Conservation (phyloP, 75 land plant genomes). For the Sequoiadendron giganteum region DNA sequence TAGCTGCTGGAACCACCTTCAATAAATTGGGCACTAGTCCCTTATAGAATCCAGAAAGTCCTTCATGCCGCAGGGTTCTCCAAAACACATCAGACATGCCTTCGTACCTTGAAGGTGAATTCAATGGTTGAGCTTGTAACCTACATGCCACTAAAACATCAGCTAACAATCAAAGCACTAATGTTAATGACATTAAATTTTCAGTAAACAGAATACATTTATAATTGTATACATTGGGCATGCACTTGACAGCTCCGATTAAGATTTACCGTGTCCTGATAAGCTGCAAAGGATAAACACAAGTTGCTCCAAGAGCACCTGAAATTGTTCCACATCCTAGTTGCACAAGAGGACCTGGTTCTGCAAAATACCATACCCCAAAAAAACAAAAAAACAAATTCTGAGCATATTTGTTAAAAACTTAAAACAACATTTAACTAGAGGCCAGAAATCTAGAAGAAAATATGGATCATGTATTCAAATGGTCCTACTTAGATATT, state of each 20-base stretch:
- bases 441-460: background rate
- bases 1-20: constrained; percentile 91
- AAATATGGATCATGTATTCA: background rate
- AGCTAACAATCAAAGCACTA: background rate
- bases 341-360: constrained; percentile 83
- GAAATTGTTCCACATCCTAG: constrained; percentile 83
- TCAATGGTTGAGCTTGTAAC: constrained; percentile 75
- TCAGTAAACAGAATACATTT: background rate
- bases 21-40: constrained; percentile 83
- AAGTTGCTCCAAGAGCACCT: constrained; percentile 91
- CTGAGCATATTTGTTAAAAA: background rate
- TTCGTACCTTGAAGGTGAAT: constrained; percentile 30
- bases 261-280: constrained; percentile 73
- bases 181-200: background rate
- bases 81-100: constrained; percentile 86
- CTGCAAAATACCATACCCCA: constrained; percentile 26
- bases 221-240: background rate
- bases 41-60: constrained; percentile 73
- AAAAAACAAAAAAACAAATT: constrained; percentile 4
- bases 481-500: background rate
- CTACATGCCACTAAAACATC: constrained; percentile 29
- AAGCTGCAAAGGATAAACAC: constrained; percentile 91
- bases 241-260: background rate
- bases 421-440: background rate
- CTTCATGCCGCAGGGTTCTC: constrained; percentile 68